A percentile compares a stretch with the other conserved stretches of the same genome.
Conservation (phyloP, 331 rosid genomes). For the Erythrophleum ivorense region DNA sequence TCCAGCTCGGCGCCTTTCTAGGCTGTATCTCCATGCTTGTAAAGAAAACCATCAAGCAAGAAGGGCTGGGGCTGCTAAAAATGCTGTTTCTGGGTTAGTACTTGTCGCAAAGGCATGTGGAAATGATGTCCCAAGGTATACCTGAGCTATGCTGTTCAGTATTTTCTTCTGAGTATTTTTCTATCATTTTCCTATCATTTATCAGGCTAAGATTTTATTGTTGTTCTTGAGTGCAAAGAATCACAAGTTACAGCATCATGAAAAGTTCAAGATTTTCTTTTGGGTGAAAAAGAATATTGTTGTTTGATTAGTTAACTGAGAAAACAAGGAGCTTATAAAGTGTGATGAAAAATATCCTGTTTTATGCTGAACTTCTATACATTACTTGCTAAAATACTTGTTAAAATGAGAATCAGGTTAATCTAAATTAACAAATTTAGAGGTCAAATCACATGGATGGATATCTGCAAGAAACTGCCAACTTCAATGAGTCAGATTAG, state of each 20-base stretch:
- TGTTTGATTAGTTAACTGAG: conserved; percentile 7
- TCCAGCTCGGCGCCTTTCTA: conserved; percentile 95
- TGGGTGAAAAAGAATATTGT: background rate
- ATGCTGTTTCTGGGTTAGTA: conserved; percentile 88
- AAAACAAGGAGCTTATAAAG: conserved; percentile 1
- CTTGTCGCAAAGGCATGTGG: conserved; percentile 98
- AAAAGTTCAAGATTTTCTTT: conserved; percentile 13
- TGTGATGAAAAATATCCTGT: conserved; percentile 14
- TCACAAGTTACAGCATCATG: conserved; percentile 6
- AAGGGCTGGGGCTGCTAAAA: conserved; percentile 85
- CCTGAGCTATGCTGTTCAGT: conserved; percentile 17
- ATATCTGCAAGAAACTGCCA: conserved; percentile 30
- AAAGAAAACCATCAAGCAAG: conserved; percentile 64
- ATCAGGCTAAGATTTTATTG: conserved; percentile 23
- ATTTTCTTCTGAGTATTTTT: conserved; percentile 18
- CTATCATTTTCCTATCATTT: conserved; percentile 24
- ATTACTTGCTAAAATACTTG: background rate
- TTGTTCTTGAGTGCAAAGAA: conserved; percentile 14
- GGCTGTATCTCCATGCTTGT: conserved; percentile 90
- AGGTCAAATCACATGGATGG: conserved; percentile 20
- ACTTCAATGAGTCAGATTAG: conserved; percentile 21
- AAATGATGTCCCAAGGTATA: conserved; percentile 95
- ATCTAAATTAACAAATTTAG: conserved; percentile 5
- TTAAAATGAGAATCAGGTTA: conserved; percentile 27
- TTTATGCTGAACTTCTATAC: conserved; percentile 19